Evolutionary conservation across 306 rosid species (phyloP).

Genomic region (Vigna angularis): DNA sequence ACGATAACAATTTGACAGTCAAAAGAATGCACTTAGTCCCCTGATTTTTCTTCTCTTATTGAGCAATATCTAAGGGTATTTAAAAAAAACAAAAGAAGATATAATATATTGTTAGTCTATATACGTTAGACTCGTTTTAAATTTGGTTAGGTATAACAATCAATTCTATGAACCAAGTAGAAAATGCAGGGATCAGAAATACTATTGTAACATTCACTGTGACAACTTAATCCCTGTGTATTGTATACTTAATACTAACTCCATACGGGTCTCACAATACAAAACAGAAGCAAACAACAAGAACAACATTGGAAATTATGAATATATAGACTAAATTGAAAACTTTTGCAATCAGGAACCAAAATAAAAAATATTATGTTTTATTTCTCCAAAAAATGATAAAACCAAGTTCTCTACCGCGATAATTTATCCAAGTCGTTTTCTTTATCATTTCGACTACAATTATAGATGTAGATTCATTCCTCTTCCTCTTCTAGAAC

Average conservation of each 20-base stretch:
- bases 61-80: neutral
- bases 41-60: slow-evolving; percentile 2
- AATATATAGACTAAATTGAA: neutral
- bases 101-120: neutral
- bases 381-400: neutral
- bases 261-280: neutral
- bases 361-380: neutral
- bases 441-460: neutral
- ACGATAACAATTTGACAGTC: neutral
- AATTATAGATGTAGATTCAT: neutral
- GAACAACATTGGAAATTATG: neutral
- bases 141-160: neutral
- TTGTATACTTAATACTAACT: neutral
- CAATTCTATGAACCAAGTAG: neutral
- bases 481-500: neutral
- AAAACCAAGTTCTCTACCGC: neutral
- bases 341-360: neutral
- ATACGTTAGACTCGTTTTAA: neutral
- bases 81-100: neutral
- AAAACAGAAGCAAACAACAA: too few relatives aligned
- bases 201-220: neutral
- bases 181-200: neutral
- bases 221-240: neutral
- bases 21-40: neutral
- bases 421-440: too few relatives aligned